phyloP scores from a whole-genome alignment of 257 asterid species.

The Solanum tarijense region DNA sequence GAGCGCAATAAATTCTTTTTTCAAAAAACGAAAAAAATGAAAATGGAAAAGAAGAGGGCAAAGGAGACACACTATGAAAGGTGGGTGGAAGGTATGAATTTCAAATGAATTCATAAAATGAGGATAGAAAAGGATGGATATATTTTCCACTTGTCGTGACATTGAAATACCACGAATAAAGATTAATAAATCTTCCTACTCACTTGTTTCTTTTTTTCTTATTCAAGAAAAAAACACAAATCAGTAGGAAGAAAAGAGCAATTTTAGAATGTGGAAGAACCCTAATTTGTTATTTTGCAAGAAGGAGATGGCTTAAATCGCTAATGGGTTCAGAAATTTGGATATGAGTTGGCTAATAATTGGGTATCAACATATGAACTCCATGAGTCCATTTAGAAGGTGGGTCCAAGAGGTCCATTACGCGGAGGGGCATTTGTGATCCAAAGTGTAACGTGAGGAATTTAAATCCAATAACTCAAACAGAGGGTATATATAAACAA shows the following conservation, averaged over 20 bases:
- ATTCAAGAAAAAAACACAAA: background rate
- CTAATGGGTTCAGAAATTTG: background rate
- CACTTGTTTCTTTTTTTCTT: background rate
- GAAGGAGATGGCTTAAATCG: background rate
- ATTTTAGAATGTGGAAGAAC: background rate
- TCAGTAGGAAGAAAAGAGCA: background rate
- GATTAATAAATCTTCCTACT: background rate
- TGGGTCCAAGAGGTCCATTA: background rate
- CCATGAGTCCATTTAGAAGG: background rate
- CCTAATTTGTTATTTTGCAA: background rate
- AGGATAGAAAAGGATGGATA: background rate
- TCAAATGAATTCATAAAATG: background rate
- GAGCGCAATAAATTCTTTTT: background rate
- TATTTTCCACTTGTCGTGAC: background rate
- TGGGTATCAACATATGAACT: background rate
- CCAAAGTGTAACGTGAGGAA: background rate
- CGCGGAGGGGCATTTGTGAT: background rate
- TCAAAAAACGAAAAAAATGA: too few relatives aligned
- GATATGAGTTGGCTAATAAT: background rate
- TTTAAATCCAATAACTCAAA: background rate
- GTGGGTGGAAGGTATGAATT: background rate
- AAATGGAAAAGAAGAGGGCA: background rate
- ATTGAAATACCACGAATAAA: background rate
- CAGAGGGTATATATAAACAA: background rate
- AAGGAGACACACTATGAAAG: background rate